Conservation (phyloP, 2,329 filamentous ascomycete genomes). For the Monosporascus sp. region DNA sequence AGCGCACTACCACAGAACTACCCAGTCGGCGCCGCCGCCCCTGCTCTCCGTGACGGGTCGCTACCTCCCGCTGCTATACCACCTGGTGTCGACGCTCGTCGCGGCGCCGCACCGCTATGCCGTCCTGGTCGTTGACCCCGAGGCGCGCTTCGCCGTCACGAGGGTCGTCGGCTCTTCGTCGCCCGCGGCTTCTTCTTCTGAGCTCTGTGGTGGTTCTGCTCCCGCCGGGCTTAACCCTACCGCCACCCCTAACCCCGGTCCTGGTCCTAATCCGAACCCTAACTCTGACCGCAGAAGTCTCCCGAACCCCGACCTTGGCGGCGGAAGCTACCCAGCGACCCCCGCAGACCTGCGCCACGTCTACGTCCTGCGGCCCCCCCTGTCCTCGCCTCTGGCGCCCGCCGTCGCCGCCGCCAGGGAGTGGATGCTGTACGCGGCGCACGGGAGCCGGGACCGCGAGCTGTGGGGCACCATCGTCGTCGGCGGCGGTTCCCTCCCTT, state of each 20-base stretch:
- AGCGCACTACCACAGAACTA: constrained; percentile 40
- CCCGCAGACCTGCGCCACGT: constrained; percentile 41
- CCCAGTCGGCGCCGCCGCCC: constrained; percentile 35
- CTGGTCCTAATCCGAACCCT: background rate
- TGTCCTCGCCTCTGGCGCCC: constrained; percentile 11
- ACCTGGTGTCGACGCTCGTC: constrained; percentile 47
- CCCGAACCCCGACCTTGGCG: background rate
- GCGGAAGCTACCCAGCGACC: constrained; percentile 13
- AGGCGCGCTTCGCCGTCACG: constrained; percentile 49
- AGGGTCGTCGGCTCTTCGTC: constrained; percentile 27
- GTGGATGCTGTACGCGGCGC: constrained; percentile 46
- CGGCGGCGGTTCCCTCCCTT: constrained; percentile 32
- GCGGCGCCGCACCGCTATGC: constrained; percentile 40
- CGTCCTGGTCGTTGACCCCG: constrained; percentile 50
- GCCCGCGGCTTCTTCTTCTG: constrained; percentile 6
- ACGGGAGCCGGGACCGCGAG: constrained; percentile 38
- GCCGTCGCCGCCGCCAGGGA: constrained; percentile 36
- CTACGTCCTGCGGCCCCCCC: constrained; percentile 41
- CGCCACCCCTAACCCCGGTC: constrained; percentile 12
- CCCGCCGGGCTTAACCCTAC: constrained; percentile 3
- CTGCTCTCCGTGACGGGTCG: constrained; percentile 46
- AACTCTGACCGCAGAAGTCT: background rate
- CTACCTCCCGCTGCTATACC: constrained; percentile 50
- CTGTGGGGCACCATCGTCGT: constrained; percentile 57
- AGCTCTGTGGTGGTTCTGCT: too few species aligned